Percentiles rank a stretch among this genome's conserved stretches.
These are phyloP conservation scores for Fraxinus baroniana DNA, from an alignment of 305 asterid genomes.

Conservation along the genomic window DNA sequence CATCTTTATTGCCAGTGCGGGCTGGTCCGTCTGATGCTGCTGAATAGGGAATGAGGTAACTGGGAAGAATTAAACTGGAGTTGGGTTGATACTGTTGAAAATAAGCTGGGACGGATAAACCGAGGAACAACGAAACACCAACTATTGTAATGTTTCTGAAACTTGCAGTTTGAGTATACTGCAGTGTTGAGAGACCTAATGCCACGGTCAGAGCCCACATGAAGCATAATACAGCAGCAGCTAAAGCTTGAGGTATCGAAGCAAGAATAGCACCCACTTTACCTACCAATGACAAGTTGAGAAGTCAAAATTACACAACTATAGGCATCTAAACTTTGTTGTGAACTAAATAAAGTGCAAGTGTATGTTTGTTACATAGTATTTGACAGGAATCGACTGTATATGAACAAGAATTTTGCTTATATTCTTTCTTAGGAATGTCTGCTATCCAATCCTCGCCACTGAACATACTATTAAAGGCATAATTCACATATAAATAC, in stretches of 20 bases:
- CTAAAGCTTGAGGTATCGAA: constrained; percentile 92
- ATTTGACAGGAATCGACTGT: too few species aligned
- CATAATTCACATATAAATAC: background rate
- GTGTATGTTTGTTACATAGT: background rate
- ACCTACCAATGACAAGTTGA: constrained; percentile 44
- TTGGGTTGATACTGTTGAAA: constrained; percentile 85
- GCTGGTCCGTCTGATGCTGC: constrained; percentile 96
- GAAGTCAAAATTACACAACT: constrained; percentile 8
- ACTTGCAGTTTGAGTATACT: constrained; percentile 69
- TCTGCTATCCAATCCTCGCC: background rate
- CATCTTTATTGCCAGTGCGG: constrained; percentile 62
- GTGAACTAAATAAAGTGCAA: background rate
- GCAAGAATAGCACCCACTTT: constrained; percentile 96
- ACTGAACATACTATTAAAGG: background rate
- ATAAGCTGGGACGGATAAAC: constrained; percentile 87
- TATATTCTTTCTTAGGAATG: too few species aligned
- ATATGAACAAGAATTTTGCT: too few species aligned
- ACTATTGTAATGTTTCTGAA: constrained; percentile 83
- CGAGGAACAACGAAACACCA: constrained; percentile 86
- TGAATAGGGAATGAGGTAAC: constrained; percentile 80
- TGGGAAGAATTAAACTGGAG: constrained; percentile 67
- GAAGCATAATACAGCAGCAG: constrained; percentile 91
- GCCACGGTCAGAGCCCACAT: constrained; percentile 81
- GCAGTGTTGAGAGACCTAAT: constrained; percentile 77
- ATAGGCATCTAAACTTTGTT: background rate